Evolutionary conservation across 108 stramenopile genomes (phyloP).

Genomic region (Seminavis robusta): DNA sequence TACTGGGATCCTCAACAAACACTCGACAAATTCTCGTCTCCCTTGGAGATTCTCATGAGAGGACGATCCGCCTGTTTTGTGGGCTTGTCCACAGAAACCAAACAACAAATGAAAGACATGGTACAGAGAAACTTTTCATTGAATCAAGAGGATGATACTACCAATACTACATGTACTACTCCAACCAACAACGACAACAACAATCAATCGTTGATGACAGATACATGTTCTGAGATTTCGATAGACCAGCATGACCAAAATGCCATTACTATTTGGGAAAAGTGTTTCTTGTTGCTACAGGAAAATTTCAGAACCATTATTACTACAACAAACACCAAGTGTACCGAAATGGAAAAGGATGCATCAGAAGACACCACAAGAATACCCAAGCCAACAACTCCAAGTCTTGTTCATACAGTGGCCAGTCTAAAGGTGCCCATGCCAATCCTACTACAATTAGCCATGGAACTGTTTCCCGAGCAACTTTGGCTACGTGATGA

Average conservation of each 20-base stretch:
- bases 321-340: too few species aligned
- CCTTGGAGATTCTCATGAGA: slow-evolving; percentile 5
- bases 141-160: neutral
- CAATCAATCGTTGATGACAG: too few species aligned
- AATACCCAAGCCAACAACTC: too few species aligned
- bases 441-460: slow-evolving; percentile 12
- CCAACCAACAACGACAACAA: neutral
- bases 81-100: neutral
- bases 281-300: too few species aligned
- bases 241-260: too few species aligned
- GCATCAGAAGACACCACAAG: too few species aligned
- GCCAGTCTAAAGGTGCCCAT: slow-evolving; percentile 18
- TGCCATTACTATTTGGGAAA: too few species aligned
- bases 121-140: slow-evolving; percentile 1
- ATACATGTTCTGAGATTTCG: too few species aligned
- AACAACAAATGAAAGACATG: neutral
- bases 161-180: neutral
- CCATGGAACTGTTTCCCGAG: slow-evolving; percentile 21
- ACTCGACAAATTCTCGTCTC: slow-evolving; percentile 5
- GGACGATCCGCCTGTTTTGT: neutral
- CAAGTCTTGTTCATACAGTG: slow-evolving; percentile 10
- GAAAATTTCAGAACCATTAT: too few species aligned
- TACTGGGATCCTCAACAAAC: slow-evolving; percentile 21
- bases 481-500: slow-evolving; percentile 10
- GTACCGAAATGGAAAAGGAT: too few species aligned